These are phyloP conservation scores for Boletus coccyginus DNA, from an alignment of 768 basidiomycete genomes.

Conservation along the genomic window DNA sequence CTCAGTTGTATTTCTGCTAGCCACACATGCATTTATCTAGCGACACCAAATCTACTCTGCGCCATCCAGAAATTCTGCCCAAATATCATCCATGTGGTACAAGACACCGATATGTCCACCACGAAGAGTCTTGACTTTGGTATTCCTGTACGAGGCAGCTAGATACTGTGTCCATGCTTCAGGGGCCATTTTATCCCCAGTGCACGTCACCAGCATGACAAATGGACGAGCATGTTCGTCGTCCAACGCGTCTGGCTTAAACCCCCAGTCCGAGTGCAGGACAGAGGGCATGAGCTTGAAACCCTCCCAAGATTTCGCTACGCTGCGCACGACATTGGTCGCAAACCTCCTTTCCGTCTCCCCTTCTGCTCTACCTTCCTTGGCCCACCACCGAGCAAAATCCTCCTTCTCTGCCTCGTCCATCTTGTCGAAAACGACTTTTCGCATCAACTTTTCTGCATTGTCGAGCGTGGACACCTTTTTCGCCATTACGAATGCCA, in stretches of 20 bases:
- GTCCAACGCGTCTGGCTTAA: conserved; percentile 40
- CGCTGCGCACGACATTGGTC: conserved; percentile 43
- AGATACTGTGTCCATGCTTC: conserved; percentile 47
- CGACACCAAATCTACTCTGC: conserved; percentile 14
- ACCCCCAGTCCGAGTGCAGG: conserved; percentile 54
- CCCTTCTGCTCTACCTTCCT: conserved; percentile 39
- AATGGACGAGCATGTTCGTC: conserved; percentile 43
- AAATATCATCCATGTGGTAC: conserved; percentile 46
- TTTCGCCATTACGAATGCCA: conserved; percentile 28
- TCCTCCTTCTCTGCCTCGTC: conserved; percentile 34
- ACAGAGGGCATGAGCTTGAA: conserved; percentile 42
- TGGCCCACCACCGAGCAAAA: conserved; percentile 41
- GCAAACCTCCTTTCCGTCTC: conserved; percentile 43
- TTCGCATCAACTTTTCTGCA: conserved; percentile 42
- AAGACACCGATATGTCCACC: conserved; percentile 50
- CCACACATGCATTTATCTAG: too few relatives aligned
- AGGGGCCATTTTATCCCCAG: conserved; percentile 42
- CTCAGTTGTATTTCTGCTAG: conserved; percentile 47
- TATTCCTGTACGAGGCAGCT: conserved; percentile 43
- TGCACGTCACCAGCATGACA: conserved; percentile 43
- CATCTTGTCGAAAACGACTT: conserved; percentile 39
- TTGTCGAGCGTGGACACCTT: conserved; percentile 38
- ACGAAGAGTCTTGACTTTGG: conserved; percentile 36
- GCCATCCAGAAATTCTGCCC: conserved; percentile 32
- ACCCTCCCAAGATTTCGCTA: conserved; percentile 50